phyloP scores from a whole-genome alignment of 2,329 filamentous ascomycete genomes.

The Calonectria fujianensis region DNA sequence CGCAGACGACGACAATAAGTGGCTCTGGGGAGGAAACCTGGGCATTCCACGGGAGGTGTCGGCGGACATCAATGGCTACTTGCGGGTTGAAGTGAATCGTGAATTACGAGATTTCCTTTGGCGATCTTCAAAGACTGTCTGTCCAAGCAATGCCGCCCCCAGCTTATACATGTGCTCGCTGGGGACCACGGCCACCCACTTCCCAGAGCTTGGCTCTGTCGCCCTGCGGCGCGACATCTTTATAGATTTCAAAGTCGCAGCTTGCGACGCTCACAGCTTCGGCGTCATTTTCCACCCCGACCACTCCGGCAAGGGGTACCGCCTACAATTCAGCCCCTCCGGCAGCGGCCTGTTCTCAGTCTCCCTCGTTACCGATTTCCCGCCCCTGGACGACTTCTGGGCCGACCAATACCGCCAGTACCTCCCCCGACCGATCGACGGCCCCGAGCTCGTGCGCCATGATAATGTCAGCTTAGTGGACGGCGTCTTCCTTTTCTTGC shows the following conservation, averaged over 20 bases:
- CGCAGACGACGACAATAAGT: constrained; percentile 58
- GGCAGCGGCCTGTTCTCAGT: constrained; percentile 53
- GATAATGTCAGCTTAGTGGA: constrained; percentile 53
- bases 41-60: constrained; percentile 57
- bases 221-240: constrained; percentile 48
- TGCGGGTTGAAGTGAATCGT: constrained; percentile 53
- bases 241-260: constrained; percentile 51
- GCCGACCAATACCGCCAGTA: constrained; percentile 60
- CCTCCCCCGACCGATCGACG: constrained; percentile 58
- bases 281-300: constrained; percentile 56
- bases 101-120: constrained; percentile 50
- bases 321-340: constrained; percentile 51
- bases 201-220: constrained; percentile 49
- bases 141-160: constrained; percentile 49
- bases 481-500: constrained; percentile 52
- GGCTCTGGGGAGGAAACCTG: constrained; percentile 62
- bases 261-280: constrained; percentile 55
- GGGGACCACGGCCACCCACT: constrained; percentile 52
- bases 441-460: constrained; percentile 60
- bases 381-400: constrained; percentile 62
- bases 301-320: constrained; percentile 52
- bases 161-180: constrained; percentile 53
- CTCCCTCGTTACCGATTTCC: constrained; percentile 56
- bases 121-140: constrained; percentile 45
- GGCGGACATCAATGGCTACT: constrained; percentile 52